A percentile compares a stretch with the other conserved stretches of the same genome.
phyloP scores from a whole-genome alignment of 768 basidiomycete species.

The Pisolithus albus region DNA sequence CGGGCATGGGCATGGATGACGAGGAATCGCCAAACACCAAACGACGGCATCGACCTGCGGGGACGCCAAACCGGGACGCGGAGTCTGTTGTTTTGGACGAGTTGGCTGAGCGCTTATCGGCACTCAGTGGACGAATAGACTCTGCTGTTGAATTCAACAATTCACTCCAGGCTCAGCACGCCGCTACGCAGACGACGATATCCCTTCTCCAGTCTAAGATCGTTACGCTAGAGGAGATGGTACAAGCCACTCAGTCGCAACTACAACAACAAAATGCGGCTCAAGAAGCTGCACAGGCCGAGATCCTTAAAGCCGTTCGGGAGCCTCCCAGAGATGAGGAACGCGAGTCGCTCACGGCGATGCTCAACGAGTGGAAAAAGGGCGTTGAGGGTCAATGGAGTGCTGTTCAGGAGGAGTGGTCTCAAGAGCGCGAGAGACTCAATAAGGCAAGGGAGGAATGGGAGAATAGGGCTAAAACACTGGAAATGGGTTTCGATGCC shows the following conservation, averaged over 20 bases:
- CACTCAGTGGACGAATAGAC: slow-evolving; percentile 65
- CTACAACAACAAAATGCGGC: slow-evolving; percentile 32
- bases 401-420: slow-evolving; percentile 75
- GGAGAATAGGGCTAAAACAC: slow-evolving; percentile 52
- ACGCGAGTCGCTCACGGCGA: slow-evolving; percentile 43
- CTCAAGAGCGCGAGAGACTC: slow-evolving; percentile 69
- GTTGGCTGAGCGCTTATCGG: slow-evolving; percentile 54
- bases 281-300: slow-evolving; percentile 29
- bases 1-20: slow-evolving; percentile 48
- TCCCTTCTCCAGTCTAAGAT: slow-evolving; percentile 64
- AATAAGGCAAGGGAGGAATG: slow-evolving; percentile 72
- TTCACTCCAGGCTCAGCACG: slow-evolving; percentile 71
- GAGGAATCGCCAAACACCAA: slow-evolving; percentile 28
- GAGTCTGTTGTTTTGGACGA: slow-evolving; percentile 41
- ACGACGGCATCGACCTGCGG: slow-evolving; percentile 11
- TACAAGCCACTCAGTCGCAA: slow-evolving; percentile 42
- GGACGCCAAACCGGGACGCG: slow-evolving; percentile 17
- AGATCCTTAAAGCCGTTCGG: slow-evolving; percentile 28
- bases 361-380: slow-evolving; percentile 69
- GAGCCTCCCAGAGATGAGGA: slow-evolving; percentile 32
- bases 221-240: slow-evolving; percentile 55
- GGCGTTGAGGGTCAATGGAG: slow-evolving; percentile 76
- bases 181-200: slow-evolving; percentile 71
- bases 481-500: slow-evolving; percentile 50
- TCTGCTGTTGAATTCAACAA: slow-evolving; percentile 68